Evolutionary conservation across 805 yeast genomes (phyloP).

Genomic region (Saccharomycopsis sp.): DNA sequence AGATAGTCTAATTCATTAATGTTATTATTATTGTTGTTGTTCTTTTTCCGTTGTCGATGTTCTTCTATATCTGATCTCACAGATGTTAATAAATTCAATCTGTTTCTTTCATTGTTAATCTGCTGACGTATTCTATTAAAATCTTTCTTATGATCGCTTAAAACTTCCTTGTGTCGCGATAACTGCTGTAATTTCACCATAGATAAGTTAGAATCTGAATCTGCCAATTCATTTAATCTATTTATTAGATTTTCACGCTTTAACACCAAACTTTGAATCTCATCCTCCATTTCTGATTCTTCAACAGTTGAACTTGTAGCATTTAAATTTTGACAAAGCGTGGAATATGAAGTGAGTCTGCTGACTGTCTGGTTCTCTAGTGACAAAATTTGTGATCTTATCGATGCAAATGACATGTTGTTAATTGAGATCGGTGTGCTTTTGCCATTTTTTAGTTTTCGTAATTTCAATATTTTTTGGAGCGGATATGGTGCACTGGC

Average conservation of each 20-base stretch:
- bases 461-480: too few relatives aligned
- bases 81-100: slow-evolving; percentile 63
- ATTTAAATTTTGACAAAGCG: slow-evolving; percentile 5
- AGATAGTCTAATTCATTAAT: slow-evolving; percentile 62
- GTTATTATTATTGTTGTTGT: slow-evolving; percentile 18
- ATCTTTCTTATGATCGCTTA: slow-evolving; percentile 62
- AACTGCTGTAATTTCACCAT: slow-evolving; percentile 76
- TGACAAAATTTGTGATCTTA: slow-evolving; percentile 17
- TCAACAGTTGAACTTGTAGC: neutral
- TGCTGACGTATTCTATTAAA: slow-evolving; percentile 51
- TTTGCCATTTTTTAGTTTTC: neutral
- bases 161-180: slow-evolving; percentile 70
- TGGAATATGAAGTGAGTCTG: slow-evolving; percentile 11
- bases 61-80: slow-evolving; percentile 77
- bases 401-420: slow-evolving; percentile 18
- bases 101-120: slow-evolving; percentile 67
- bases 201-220: slow-evolving; percentile 49
- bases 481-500: too few relatives aligned
- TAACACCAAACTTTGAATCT: slow-evolving; percentile 2
- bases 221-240: slow-evolving; percentile 28
- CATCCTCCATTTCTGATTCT: slow-evolving; percentile 6
- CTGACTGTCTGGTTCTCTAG: slow-evolving; percentile 19
- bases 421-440: neutral
- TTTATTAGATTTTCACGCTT: slow-evolving; percentile 17
- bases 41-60: slow-evolving; percentile 41